Conservation (phyloP, 257 asterid genomes). For the Avicennia marina region DNA sequence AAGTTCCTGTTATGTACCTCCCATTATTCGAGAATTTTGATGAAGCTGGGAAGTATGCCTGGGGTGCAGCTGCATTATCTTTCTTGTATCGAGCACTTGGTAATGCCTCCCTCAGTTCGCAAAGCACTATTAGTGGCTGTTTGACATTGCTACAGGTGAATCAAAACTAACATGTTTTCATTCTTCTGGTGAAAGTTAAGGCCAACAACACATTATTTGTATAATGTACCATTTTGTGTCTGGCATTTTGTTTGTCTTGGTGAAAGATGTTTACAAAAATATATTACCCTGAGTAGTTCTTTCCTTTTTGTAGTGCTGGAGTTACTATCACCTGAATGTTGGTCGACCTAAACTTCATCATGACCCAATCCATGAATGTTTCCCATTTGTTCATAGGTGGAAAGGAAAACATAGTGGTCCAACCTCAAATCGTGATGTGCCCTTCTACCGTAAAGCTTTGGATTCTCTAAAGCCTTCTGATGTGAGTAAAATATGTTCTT, state of each 20-base stretch:
- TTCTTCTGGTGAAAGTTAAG: no score
- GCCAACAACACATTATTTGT: no score
- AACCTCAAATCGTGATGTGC: conserved; percentile 89
- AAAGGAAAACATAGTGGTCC: conserved; percentile 97
- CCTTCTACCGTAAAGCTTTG: conserved; percentile 82
- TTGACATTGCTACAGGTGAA: conserved; percentile 84
- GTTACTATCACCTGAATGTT: conserved; percentile 84
- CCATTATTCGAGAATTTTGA: conserved; percentile 89
- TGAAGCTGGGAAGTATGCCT: conserved; percentile 87
- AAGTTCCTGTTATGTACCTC: conserved; percentile 95
- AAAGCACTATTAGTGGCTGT: conserved; percentile 94
- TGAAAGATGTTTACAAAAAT: no score
- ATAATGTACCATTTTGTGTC: no score
- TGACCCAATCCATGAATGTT: conserved; percentile 89
- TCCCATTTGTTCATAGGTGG: conserved; percentile 96
- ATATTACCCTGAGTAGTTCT: no score
- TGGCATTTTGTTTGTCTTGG: background rate
- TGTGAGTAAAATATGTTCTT: conserved; percentile 30
- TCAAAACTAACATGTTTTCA: background rate
- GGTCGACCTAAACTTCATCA: conserved; percentile 93
- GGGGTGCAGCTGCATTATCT: conserved; percentile 95
- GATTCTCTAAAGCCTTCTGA: conserved; percentile 52
- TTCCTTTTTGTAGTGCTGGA: conserved; percentile 83
- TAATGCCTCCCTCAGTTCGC: conserved; percentile 91
- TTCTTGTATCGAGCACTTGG: conserved; percentile 94